These are phyloP conservation scores for Leishmania major DNA, from an alignment of 208 protist genomes.

Conservation along the genomic window DNA sequence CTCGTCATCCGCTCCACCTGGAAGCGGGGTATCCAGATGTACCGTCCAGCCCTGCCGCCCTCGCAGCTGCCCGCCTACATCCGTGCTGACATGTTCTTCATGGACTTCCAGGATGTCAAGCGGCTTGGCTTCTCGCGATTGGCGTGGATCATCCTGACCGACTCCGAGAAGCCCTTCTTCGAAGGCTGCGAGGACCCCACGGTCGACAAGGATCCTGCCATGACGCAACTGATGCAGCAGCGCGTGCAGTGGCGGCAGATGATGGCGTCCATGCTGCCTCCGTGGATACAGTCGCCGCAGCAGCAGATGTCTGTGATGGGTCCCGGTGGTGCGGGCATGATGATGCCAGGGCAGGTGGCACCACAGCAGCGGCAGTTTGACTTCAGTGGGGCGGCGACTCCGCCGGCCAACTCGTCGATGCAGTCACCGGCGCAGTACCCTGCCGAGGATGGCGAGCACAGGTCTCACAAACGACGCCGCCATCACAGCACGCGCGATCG, in stretches of 20 bases:
- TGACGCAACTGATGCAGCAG: slow-evolving; percentile 57
- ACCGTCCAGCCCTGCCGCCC: slow-evolving; percentile 70
- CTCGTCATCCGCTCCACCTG: slow-evolving; percentile 59
- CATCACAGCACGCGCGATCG: slow-evolving; percentile 23
- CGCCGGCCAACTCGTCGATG: not conserved
- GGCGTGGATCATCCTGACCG: slow-evolving; percentile 77
- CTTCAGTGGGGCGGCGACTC: not conserved
- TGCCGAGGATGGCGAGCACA: slow-evolving; percentile 18
- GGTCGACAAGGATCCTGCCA: slow-evolving; percentile 69
- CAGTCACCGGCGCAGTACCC: slow-evolving; percentile 13
- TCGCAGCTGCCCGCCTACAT: slow-evolving; percentile 79
- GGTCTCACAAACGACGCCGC: slow-evolving; percentile 15
- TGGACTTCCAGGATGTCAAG: slow-evolving; percentile 75
- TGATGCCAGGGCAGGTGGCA: slow-evolving; percentile 4
- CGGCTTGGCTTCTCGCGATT: slow-evolving; percentile 76
- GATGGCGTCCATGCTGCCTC: slow-evolving; percentile 37
- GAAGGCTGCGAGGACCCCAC: slow-evolving; percentile 54
- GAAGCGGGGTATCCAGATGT: slow-evolving; percentile 61
- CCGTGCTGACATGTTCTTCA: slow-evolving; percentile 88
- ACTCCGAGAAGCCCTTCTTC: slow-evolving; percentile 49
- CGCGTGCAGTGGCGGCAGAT: slow-evolving; percentile 47
- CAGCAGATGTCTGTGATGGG: slow-evolving; percentile 11
- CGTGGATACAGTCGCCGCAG: slow-evolving; percentile 18
- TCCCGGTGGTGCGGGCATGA: slow-evolving; percentile 18
- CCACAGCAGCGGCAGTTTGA: not conserved